Evolutionary conservation across 805 yeast species (phyloP).

Genomic region (Barnettozyma californica): DNA sequence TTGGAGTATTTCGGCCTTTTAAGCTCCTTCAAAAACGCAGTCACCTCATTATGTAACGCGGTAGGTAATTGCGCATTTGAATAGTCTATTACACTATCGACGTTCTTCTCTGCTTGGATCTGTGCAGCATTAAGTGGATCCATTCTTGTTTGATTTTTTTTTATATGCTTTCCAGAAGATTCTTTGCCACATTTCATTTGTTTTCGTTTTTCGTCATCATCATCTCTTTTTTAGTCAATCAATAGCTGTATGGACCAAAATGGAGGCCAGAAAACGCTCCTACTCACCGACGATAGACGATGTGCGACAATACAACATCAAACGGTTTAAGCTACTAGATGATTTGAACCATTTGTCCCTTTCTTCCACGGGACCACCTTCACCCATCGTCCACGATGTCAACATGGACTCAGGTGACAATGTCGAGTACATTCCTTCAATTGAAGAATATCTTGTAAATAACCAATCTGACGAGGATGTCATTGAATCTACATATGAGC

Average conservation of each 20-base stretch:
- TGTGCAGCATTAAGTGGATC: not conserved
- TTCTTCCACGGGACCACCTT: not conserved
- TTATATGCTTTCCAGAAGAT: not conserved
- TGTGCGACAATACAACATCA: conserved; percentile 26
- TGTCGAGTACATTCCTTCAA: conserved; percentile 12
- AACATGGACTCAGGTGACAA: conserved; percentile 1
- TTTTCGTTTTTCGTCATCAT: not conserved
- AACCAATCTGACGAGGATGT: conserved; percentile 18
- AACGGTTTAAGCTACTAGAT: conserved; percentile 26
- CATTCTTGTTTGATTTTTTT: not conserved
- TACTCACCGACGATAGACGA: conserved; percentile 20
- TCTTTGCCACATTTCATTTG: not conserved
- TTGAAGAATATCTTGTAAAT: conserved; percentile 14
- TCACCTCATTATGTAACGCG: conserved; percentile 9
- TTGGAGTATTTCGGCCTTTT: conserved; percentile 18
- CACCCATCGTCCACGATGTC: not conserved
- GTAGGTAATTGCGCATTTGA: conserved; percentile 8
- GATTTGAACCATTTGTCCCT: conserved; percentile 29
- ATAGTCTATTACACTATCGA: not conserved
- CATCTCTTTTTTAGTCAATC: no score
- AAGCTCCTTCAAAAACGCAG: conserved; percentile 17
- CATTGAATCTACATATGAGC: conserved; percentile 8
- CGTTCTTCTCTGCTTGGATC: not conserved
- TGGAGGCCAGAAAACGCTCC: conserved; percentile 2
- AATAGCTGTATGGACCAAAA: not conserved